phyloP scores from a whole-genome alignment of 179 eudicot species.

The Gypsophila paniculata region DNA sequence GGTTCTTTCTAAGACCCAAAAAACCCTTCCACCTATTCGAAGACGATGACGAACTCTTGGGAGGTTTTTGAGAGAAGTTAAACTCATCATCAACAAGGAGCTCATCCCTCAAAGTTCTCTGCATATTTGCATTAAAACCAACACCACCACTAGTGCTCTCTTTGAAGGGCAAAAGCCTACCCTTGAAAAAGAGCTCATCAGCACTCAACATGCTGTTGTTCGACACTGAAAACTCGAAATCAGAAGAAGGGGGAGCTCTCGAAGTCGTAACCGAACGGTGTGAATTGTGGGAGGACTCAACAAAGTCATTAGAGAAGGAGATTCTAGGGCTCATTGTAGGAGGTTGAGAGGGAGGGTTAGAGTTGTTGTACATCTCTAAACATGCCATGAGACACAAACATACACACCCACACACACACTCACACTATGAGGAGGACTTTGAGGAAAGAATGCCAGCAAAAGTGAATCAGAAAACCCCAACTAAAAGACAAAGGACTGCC shows the following conservation, averaged over 20 bases:
- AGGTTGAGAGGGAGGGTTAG: slow-evolving; percentile 15
- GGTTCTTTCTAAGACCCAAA: slow-evolving; percentile 66
- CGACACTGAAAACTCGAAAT: slow-evolving; percentile 76
- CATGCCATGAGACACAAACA: slow-evolving; percentile 39
- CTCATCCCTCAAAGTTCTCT: slow-evolving; percentile 56
- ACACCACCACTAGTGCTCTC: slow-evolving; percentile 12
- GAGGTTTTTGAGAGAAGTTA: slow-evolving; percentile 50
- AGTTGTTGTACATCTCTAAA: slow-evolving; percentile 53
- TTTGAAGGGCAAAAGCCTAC: slow-evolving; percentile 64
- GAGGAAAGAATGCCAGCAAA: slow-evolving; percentile 1
- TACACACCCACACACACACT: too few relatives aligned
- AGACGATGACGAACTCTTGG: slow-evolving; percentile 35
- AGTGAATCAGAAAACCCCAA: slow-evolving; percentile 16
- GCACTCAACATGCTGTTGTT: slow-evolving; percentile 54
- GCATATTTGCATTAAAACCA: slow-evolving; percentile 16
- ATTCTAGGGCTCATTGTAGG: slow-evolving; percentile 52
- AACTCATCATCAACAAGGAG: slow-evolving; percentile 45
- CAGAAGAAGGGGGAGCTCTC: slow-evolving; percentile 38
- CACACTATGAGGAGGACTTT: background rate
- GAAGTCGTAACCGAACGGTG: slow-evolving; percentile 3
- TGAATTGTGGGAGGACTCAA: slow-evolving; percentile 28
- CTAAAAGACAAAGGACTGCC: slow-evolving; percentile 20
- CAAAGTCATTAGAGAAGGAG: slow-evolving; percentile 71
- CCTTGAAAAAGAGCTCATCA: slow-evolving; percentile 75
- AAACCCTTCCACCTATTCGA: slow-evolving; percentile 63